Base-by-base conservation (phyloP, 805 yeast genomes). In the Helenozyma baotianmanensis region DNA sequence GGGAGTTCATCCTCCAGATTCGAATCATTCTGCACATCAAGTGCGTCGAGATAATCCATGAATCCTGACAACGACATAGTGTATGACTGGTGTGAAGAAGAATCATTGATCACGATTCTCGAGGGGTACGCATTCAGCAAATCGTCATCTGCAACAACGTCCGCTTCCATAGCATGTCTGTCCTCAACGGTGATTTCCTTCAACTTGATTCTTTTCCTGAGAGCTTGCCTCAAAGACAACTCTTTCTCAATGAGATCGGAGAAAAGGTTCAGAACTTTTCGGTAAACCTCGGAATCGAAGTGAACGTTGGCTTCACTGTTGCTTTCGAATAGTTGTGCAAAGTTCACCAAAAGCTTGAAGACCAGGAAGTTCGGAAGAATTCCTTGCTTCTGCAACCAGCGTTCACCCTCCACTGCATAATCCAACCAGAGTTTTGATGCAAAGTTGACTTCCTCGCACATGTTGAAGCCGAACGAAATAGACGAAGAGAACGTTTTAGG, bases 361-460 rank as follows among this genome's bases (percentile, higher is more conserved):
- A 62, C 54, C 36, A 81, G 74, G 31, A 82, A 72, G 26, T 61
- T 62, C 0, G 86, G 83, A 2, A 76, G 27, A 1, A 75, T 43
- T 0, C 62, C 56, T 38, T 76, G 77, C 13, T 61, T 57, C 3
- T 52, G 38, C 11, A 76, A 45, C 82, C 82, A 79, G 19, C 54
- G 46, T 24, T 71, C 74, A 0, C 76, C 76, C 21, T 69, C 74
- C 2, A 62, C 13, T 0, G 77, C 71, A 32, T 64, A 53, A 3
- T 62, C 54, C 9, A 81, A 46, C 88, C 89, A 82, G 7, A 65
- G 54, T 9, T 51, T 42, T 1, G 82, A 66, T 1, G 83, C 82
- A 60, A 80, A 72, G 34, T 70, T 68, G 3, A 72, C 74, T 22
- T 69, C 64, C 52, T 82, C 84, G 32, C 73, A 68, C 5, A 80